Evolutionary conservation across 257 asterid species (phyloP), one percentile per base, ranked within the genome.

Genomic region (Salvia hispanica): DNA sequence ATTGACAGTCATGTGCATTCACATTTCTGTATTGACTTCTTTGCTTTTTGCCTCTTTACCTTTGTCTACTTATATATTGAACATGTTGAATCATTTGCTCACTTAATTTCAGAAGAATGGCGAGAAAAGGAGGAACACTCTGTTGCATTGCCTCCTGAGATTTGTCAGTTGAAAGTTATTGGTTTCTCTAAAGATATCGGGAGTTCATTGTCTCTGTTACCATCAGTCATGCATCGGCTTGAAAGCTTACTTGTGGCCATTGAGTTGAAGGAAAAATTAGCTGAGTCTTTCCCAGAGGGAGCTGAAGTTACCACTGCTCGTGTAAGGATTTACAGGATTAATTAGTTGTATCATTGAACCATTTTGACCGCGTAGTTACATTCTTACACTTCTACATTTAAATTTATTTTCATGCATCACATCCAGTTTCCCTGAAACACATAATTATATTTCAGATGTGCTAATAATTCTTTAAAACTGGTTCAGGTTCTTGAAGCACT

Each of bases 131-230:
- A 74, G 80, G 99, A 94, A 78, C 95, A 94, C 83, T 91, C 91
- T 71, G 71, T 85, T 77, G 96, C 86, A 73, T 81, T 94, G 72
- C 96, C 99, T 67, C 96, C 99, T 1, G 99, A 88, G 84, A 81
- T 91, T 68, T 94, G 99, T 76, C 95, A 87, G 76, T 79, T 91
- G 85, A 94, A 91, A 86, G 81, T 94, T 60, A 72, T 88, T 79
- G 99, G 97, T 11, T 94, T 94, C 66, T 88, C 99, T n/a, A 94
- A 88, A 80, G 99, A 88, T 64, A 81, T 94, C 71, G 99, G 97
- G 75, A 94, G 99, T 74, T 85, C 97, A 63, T 76, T 90, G 78
- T 91, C 97, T 55, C 77, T 94, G 76, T 80, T 94, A 72, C 99
- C 97, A 57, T 94, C 99, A 48, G 73, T 94, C 73, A 85, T 94